A percentile compares a stretch with the other conserved stretches of the same genome.
Conservation (phyloP, 352 stramenopile species). For the Pythium plurisporium region DNA sequence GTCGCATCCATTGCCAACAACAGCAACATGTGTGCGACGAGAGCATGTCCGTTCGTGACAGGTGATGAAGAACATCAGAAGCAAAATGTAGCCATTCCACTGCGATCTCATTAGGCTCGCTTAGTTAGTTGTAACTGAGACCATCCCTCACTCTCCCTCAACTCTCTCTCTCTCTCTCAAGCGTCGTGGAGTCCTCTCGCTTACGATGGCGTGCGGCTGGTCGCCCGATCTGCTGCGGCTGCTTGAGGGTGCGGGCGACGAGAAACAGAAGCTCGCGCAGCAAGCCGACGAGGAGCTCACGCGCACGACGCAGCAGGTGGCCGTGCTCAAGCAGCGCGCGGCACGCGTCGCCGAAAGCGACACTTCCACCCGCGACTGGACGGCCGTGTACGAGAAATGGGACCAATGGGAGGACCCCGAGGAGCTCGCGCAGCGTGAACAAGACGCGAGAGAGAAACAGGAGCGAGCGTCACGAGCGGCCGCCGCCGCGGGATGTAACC, state of each 20-base stretch:
- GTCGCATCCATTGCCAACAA: too few relatives aligned
- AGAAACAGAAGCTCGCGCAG: conserved; percentile 47
- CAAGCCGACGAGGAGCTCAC: conserved; percentile 31
- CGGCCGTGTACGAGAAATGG: conserved; percentile 73
- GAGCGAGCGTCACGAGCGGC: conserved; percentile 35
- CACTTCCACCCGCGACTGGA: conserved; percentile 62
- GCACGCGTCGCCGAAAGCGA: not conserved
- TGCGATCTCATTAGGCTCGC: too few relatives aligned
- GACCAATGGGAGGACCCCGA: conserved; percentile 76
- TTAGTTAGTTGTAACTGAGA: too few relatives aligned
- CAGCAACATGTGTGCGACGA: too few relatives aligned
- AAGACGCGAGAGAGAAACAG: conserved; percentile 56
- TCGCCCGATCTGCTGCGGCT: conserved; percentile 65
- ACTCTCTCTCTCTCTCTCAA: too few relatives aligned
- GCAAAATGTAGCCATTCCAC: too few relatives aligned
- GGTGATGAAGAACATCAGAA: too few relatives aligned
- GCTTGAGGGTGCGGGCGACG: conserved; percentile 54
- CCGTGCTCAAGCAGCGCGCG: conserved; percentile 23
- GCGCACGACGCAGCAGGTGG: conserved; percentile 38
- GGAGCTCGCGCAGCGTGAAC: conserved; percentile 62
- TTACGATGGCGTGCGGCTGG: conserved; percentile 58
- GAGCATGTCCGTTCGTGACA: too few relatives aligned
- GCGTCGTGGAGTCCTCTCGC: too few relatives aligned
- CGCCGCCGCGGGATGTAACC: conserved; percentile 51
- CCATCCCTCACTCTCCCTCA: too few relatives aligned